Percentiles rank a stretch among this genome's conserved stretches.
These are phyloP conservation scores for Lepiota brunneoincarnata DNA, from an alignment of 768 basidiomycete species.

Conservation along the genomic window DNA sequence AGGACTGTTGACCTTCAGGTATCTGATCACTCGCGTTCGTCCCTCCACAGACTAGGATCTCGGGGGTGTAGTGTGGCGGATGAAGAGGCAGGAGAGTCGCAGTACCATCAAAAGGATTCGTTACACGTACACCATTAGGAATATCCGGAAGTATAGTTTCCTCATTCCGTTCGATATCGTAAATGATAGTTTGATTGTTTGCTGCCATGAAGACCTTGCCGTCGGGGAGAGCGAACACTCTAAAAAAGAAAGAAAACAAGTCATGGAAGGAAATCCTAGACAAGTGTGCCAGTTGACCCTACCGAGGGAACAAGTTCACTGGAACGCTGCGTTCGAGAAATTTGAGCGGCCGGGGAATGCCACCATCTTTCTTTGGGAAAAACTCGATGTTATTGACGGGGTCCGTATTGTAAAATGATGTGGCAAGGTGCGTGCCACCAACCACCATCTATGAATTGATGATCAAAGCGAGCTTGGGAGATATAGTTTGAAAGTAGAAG, in stretches of 20 bases:
- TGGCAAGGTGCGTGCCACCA: conserved; percentile 25
- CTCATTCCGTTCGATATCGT: conserved; percentile 32
- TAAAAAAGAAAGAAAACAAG: not conserved
- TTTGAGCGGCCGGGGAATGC: conserved; percentile 25
- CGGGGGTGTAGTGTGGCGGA: conserved; percentile 38
- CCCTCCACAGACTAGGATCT: conserved; percentile 47
- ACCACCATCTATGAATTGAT: conserved; percentile 21
- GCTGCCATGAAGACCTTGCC: conserved; percentile 40
- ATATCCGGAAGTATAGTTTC: conserved; percentile 38
- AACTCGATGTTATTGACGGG: conserved; percentile 47
- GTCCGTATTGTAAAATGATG: conserved; percentile 62
- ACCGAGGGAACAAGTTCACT: conserved; percentile 26
- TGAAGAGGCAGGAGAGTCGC: conserved; percentile 34
- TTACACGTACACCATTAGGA: conserved; percentile 42
- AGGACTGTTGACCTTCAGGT: conserved; percentile 27
- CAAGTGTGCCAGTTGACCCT: conserved; percentile 6
- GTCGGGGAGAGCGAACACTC: conserved; percentile 36
- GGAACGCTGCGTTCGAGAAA: conserved; percentile 27
- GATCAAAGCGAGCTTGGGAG: not conserved
- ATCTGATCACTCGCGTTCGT: conserved; percentile 30
- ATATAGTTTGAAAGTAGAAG: conserved; percentile 15
- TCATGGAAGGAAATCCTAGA: not conserved
- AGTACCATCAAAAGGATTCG: conserved; percentile 36
- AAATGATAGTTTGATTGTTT: conserved; percentile 39
- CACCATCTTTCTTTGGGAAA: conserved; percentile 37